Percentiles rank a stretch among this genome's conserved stretches.
phyloP scores from a whole-genome alignment of 83 land plant species.

The Picea engelmannii region DNA sequence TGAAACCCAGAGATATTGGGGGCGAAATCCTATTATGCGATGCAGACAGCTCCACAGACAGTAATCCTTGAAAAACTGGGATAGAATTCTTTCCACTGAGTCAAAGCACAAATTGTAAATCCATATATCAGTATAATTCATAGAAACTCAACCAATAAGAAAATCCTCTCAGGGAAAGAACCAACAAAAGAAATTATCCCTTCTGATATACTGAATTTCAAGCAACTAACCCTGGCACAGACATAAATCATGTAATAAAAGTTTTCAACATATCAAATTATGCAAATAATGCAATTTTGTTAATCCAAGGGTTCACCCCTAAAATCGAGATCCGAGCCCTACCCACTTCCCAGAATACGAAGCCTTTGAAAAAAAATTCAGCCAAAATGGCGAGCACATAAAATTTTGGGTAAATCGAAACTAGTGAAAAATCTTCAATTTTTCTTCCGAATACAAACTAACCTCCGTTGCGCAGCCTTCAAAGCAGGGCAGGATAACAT shows the following conservation, averaged over 20 bases:
- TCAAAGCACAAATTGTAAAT: neutral
- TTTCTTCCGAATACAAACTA: neutral
- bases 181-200: neutral
- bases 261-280: too few species aligned
- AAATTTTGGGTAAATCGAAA: neutral
- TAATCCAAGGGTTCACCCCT: too few species aligned
- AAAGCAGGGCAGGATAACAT: neutral
- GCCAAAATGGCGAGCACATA: neutral
- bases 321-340: too few species aligned
- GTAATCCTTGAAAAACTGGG: neutral
- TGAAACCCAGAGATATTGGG: neutral
- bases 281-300: too few species aligned
- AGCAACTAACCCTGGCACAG: neutral
- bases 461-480: neutral
- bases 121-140: neutral
- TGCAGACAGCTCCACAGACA: neutral
- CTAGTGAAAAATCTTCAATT: neutral
- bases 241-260: too few species aligned
- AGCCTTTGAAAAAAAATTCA: neutral
- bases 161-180: neutral
- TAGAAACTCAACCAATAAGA: neutral
- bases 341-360: neutral
- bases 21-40: neutral
- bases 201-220: neutral
- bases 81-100: slow-evolving; percentile 1